A percentile compares a stretch with the other conserved stretches of the same genome.
These are phyloP conservation scores for Phytophthora uliginosa DNA, from an alignment of 352 stramenopile genomes.

Conservation along the genomic window DNA sequence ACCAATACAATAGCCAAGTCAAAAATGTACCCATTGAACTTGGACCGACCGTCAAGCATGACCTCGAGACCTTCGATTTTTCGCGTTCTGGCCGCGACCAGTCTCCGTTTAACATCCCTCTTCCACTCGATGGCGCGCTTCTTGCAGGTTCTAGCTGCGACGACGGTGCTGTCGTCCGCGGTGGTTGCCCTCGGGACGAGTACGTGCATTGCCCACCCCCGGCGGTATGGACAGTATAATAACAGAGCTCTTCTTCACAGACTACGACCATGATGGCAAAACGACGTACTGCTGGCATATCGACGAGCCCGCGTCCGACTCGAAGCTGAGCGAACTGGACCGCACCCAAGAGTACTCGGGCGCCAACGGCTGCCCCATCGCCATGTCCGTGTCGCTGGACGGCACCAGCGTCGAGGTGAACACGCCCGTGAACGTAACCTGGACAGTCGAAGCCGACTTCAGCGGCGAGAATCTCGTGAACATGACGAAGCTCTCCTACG, in stretches of 20 bases:
- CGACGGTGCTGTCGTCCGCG: conserved; percentile 14
- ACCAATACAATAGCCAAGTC: neutral
- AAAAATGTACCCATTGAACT: conserved; percentile 30
- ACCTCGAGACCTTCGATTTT: conserved; percentile 10
- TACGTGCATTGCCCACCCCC: conserved; percentile 31
- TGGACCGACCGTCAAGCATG: neutral
- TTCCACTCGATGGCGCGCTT: conserved; percentile 26
- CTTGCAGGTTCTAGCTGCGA: conserved; percentile 19
- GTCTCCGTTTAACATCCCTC: conserved; percentile 16
- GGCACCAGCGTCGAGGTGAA: conserved; percentile 39
- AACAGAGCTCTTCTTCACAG: conserved; percentile 2
- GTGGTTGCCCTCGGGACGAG: conserved; percentile 52
- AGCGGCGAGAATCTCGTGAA: conserved; percentile 50
- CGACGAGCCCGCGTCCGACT: conserved; percentile 42
- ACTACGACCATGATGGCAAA: conserved; percentile 52
- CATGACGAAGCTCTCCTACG: conserved; percentile 60
- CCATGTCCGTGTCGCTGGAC: conserved; percentile 50
- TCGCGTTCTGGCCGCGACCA: neutral
- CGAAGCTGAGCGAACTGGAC: conserved; percentile 56
- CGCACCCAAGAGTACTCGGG: conserved; percentile 49
- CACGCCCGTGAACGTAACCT: conserved; percentile 56
- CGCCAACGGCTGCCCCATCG: conserved; percentile 48
- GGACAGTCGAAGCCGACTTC: conserved; percentile 62
- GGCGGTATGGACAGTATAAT: neutral
- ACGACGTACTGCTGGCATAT: conserved; percentile 73